phyloP scores from a whole-genome alignment of 75 land plant species.

The Cupressus sempervirens region DNA sequence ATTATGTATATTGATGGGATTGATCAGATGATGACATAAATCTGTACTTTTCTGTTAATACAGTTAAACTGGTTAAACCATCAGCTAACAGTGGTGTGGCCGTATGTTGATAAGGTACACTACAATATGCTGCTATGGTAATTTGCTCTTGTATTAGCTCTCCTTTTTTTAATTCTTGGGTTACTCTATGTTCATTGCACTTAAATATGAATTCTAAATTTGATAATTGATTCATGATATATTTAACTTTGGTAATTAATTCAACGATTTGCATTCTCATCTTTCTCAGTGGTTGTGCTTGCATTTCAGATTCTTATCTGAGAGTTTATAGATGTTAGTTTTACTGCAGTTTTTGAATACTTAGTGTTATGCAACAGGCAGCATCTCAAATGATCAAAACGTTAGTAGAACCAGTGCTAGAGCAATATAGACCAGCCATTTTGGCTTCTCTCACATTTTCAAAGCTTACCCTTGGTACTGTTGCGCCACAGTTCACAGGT shows the following conservation, averaged over 20 bases:
- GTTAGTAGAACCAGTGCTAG: slow-evolving; percentile 71
- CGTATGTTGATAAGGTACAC: slow-evolving; percentile 77
- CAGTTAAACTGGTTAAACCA: slow-evolving; percentile 86
- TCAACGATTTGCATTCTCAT: not conserved
- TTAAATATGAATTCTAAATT: not conserved
- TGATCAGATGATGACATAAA: not conserved
- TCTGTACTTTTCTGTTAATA: slow-evolving; percentile 16
- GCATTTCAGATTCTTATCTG: not conserved
- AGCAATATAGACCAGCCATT: slow-evolving; percentile 65
- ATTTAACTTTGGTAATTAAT: not conserved
- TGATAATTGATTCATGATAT: not conserved
- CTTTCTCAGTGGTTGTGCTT: not conserved
- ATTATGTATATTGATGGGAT: not conserved
- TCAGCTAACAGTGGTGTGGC: slow-evolving; percentile 74
- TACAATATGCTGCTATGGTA: not conserved
- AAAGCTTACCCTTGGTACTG: slow-evolving; percentile 89
- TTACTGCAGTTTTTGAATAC: not conserved
- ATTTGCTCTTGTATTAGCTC: not conserved
- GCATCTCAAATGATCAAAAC: slow-evolving; percentile 68
- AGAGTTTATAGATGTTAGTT: not conserved
- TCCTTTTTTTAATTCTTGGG: not conserved
- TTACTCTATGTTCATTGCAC: not conserved
- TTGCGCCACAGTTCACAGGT: slow-evolving; percentile 95
- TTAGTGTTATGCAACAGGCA: slow-evolving; percentile 53
- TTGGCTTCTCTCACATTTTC: slow-evolving; percentile 72